phyloP scores from a whole-genome alignment of 176 grass and related monocot genomes.

The Oryza coarctata region DNA sequence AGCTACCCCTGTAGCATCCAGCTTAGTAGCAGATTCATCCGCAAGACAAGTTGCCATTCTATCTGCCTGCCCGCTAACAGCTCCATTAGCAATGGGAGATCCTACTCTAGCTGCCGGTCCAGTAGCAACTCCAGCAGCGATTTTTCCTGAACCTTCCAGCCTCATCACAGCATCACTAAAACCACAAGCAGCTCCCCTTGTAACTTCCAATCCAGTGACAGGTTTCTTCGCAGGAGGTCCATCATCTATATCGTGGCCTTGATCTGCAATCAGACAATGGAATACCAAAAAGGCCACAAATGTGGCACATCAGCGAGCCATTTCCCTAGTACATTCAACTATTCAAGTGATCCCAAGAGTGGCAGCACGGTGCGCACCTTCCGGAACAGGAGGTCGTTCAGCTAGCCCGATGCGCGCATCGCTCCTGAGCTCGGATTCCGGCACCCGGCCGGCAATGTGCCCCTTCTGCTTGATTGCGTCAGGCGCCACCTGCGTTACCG shows the following conservation, averaged over 20 bases:
- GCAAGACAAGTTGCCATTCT: neutral
- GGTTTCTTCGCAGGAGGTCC: neutral
- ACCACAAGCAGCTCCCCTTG: neutral
- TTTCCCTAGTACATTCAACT: neutral
- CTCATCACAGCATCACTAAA: neutral
- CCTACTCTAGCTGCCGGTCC: neutral
- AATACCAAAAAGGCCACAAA: slow-evolving; percentile 3
- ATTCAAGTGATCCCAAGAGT: neutral
- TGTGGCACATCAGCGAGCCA: neutral
- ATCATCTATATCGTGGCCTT: slow-evolving; percentile 7
- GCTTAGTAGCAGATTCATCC: neutral
- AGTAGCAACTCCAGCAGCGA: neutral
- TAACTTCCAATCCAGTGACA: neutral
- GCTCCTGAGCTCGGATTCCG: slow-evolving; percentile 8
- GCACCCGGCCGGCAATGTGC: slow-evolving; percentile 20
- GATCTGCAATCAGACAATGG: slow-evolving; percentile 20
- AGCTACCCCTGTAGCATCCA: neutral
- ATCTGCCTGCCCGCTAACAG: neutral
- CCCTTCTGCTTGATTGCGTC: slow-evolving; percentile 34
- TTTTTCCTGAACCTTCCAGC: neutral
- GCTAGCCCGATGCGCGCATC: neutral
- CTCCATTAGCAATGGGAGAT: neutral
- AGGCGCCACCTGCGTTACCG: slow-evolving; percentile 36
- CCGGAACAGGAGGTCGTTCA: neutral
- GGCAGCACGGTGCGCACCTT: slow-evolving; percentile 36